Evolutionary conservation across 169 alveolate species (phyloP), one percentile per base, ranked within the genome.

Genomic region (Eimeria tenella): DNA sequence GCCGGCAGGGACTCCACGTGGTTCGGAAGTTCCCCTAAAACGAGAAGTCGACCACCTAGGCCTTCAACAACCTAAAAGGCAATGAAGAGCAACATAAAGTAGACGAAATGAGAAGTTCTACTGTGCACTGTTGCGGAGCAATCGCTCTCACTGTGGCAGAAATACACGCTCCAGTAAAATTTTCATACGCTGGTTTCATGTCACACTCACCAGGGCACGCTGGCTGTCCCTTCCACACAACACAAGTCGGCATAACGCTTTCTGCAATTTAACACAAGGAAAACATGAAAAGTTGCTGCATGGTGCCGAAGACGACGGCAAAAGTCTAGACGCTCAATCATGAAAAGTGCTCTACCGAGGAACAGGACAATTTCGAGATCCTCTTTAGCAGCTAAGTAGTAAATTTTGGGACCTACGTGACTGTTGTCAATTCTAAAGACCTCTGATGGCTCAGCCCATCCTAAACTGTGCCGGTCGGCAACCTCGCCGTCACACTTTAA

Each of bases 21-120:
- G 52, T 25, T 17, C 31, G 63, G 25, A 9, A 60, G 53, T 62
- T 84, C 81, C 50, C 92, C 92, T 49, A 84, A 49, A 21, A 84
- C 75, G 42, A 84, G 79, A 17, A 84, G 92, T 49, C 92, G 92
- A 49, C 92, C 92, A 0, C 92, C 92, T 62, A 84, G 56, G 7
- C 92, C 92, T 63, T 84, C 92, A 50, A 84, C 92, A 63, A 63
- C 21, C 92, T 84, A 62, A 63, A 31, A 50, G 42, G 42, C 42
- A 31, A 31, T 31, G 42, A 31, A 31, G 42, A 31, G 42, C 42
- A 31, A 31, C 42, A 31, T 0, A 31, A 31, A 31, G 2, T 31
- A 1, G 42, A 31, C 42, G 42, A 31, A 31, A 31, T 31, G 42
- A 31, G 42, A 31, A 31, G 42, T 31, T 31, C 42, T 31, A 31